Conservation (phyloP, 164 flowering plant species). For the Tetrastigma voinierianum region DNA sequence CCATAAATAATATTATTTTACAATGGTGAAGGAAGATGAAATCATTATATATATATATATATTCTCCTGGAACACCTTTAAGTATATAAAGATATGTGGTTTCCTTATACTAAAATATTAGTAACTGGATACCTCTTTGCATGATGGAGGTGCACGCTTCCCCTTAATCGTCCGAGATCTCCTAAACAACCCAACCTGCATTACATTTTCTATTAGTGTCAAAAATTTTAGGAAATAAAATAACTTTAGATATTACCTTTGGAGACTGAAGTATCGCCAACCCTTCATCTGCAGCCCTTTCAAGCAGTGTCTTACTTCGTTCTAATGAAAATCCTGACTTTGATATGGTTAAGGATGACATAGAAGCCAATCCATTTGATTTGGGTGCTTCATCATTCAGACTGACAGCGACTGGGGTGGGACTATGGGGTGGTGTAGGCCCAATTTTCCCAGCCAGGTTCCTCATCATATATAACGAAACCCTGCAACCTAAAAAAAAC, state of each 20-base stretch:
- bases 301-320: slow-evolving; percentile 37
- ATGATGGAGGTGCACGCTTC: slow-evolving; percentile 69
- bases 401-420: slow-evolving; percentile 27
- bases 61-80: background rate
- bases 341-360: slow-evolving; percentile 55
- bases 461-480: slow-evolving; percentile 62
- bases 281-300: slow-evolving; percentile 75
- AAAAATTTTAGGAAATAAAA: background rate
- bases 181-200: slow-evolving; percentile 79
- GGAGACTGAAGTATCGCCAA: slow-evolving; percentile 64
- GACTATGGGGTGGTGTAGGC: slow-evolving; percentile 30
- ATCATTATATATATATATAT: too few relatives aligned
- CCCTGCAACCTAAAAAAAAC: slow-evolving; percentile 50
- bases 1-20: too few relatives aligned
- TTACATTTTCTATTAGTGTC: slow-evolving; percentile 10
- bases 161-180: slow-evolving; percentile 74
- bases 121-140: slow-evolving; percentile 63
- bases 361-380: slow-evolving; percentile 45
- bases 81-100: background rate
- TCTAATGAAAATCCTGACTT: slow-evolving; percentile 30
- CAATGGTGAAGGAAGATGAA: too few relatives aligned
- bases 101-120: background rate
- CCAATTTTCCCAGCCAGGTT: slow-evolving; percentile 34
- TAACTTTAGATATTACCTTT: slow-evolving; percentile 35
- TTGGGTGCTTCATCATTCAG: slow-evolving; percentile 29